A percentile compares a stretch with the other conserved stretches of the same genome.
phyloP scores from a whole-genome alignment of 2,329 filamentous ascomycete species.

The Venturia effusa region DNA sequence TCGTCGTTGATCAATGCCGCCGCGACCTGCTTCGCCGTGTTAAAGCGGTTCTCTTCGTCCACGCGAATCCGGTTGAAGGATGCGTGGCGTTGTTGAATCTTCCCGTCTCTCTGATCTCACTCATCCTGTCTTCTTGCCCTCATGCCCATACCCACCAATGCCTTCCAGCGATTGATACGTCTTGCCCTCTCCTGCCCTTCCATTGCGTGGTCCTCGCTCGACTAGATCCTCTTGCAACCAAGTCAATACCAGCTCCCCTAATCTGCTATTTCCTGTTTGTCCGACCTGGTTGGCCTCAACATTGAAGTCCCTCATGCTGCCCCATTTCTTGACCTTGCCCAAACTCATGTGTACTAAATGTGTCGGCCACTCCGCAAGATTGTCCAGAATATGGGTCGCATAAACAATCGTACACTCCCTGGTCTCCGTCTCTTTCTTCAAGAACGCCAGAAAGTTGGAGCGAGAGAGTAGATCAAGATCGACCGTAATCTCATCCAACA shows the following conservation, averaged over 20 bases:
- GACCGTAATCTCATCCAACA: constrained; percentile 95
- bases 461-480: constrained; percentile 83
- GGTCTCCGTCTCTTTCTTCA: constrained; percentile 75
- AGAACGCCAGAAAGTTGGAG: constrained; percentile 72
- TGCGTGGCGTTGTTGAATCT: not conserved
- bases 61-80: constrained; percentile 3
- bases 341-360: constrained; percentile 94
- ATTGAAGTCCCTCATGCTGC: constrained; percentile 59
- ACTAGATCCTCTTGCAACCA: constrained; percentile 78
- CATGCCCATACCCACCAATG: constrained; percentile 52
- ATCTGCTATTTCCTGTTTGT: constrained; percentile 61
- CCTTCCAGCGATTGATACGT: constrained; percentile 50
- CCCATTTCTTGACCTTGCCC: constrained; percentile 80
- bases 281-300: constrained; percentile 39
- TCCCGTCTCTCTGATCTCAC: not conserved
- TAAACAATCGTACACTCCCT: constrained; percentile 89
- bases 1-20: not conserved
- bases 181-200: constrained; percentile 49
- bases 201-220: constrained; percentile 66
- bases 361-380: constrained; percentile 86
- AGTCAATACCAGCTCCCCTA: constrained; percentile 76
- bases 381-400: constrained; percentile 94
- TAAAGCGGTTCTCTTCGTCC: constrained; percentile 1
- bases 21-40: not conserved
- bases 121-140: constrained; percentile 27